Evolutionary conservation across 2,329 filamentous ascomycete genomes (phyloP).

Genomic region (Neopestalotiopsis clavispora): DNA sequence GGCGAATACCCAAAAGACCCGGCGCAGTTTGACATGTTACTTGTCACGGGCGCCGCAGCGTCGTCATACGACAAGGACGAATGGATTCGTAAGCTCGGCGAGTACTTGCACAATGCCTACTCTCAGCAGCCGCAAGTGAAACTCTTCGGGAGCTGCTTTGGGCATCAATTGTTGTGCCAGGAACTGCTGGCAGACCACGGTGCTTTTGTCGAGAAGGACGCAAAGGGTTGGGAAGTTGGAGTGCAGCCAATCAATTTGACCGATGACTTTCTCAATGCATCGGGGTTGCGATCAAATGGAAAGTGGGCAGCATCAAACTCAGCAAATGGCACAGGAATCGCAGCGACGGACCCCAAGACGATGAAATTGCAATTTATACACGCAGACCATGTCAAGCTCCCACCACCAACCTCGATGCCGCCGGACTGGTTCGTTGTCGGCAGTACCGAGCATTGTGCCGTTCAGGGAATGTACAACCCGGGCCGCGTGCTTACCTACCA

Average conservation of each 20-base stretch:
- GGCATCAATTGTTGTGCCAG: constrained; percentile 41
- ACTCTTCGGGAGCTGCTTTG: constrained; percentile 44
- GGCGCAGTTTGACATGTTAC: constrained; percentile 34
- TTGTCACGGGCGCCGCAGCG: constrained; percentile 40
- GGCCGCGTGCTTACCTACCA: constrained; percentile 41
- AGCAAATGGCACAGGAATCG: neutral
- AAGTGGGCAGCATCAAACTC: constrained; percentile 19
- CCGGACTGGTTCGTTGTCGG: constrained; percentile 23
- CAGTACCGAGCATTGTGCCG: constrained; percentile 30
- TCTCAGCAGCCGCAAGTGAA: constrained; percentile 29
- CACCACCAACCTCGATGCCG: constrained; percentile 14
- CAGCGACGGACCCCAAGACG: constrained; percentile 17
- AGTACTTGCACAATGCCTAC: constrained; percentile 29
- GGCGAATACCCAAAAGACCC: constrained; percentile 35
- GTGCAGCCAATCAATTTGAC: constrained; percentile 20
- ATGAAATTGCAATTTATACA: constrained; percentile 42
- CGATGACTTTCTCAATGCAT: constrained; percentile 21
- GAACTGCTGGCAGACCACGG: constrained; percentile 33
- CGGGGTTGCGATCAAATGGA: constrained; percentile 17
- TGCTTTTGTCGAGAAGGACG: constrained; percentile 22
- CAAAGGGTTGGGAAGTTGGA: constrained; percentile 28
- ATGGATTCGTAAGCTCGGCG: constrained; percentile 14
- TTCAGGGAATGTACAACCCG: constrained; percentile 40
- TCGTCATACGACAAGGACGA: constrained; percentile 21
- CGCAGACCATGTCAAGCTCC: constrained; percentile 25